Conservation (phyloP, 768 basidiomycete species). For the Coprinopsis cinerea region DNA sequence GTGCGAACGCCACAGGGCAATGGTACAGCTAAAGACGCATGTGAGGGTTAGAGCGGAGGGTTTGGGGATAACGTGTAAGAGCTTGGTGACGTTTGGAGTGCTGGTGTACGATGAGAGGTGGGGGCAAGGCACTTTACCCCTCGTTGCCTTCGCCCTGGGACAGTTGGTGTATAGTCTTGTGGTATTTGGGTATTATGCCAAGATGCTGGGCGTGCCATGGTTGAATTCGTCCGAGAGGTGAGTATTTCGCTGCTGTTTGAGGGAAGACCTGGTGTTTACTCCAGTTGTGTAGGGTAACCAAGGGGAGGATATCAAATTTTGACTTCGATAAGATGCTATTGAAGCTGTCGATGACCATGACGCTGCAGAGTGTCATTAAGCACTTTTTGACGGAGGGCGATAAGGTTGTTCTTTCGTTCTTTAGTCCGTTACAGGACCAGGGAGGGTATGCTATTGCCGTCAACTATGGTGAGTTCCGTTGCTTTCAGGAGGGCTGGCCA, state of each 20-base stretch:
- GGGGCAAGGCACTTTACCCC: conserved; percentile 40
- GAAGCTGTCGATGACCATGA: conserved; percentile 74
- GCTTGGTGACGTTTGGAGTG: conserved; percentile 62
- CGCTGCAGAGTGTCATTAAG: conserved; percentile 84
- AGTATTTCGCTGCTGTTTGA: neutral
- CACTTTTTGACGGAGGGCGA: conserved; percentile 96
- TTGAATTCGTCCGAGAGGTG: conserved; percentile 2
- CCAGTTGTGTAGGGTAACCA: neutral
- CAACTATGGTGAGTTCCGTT: conserved; percentile 72
- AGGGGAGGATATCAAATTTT: conserved; percentile 10
- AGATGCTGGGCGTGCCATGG: conserved; percentile 30
- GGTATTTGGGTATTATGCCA: conserved; percentile 49
- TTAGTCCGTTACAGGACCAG: conserved; percentile 82
- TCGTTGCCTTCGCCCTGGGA: conserved; percentile 83
- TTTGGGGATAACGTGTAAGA: conserved; percentile 67
- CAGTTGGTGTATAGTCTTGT: conserved; percentile 68
- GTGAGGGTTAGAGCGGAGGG: conserved; percentile 86
- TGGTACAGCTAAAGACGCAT: conserved; percentile 59
- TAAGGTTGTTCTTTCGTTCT: conserved; percentile 79
- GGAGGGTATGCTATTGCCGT: conserved; percentile 94
- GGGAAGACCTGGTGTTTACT: too few relatives aligned
- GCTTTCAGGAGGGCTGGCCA: neutral
- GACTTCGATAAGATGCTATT: conserved; percentile 38
- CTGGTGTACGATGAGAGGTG: conserved; percentile 45
- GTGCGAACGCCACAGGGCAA: conserved; percentile 38